Percentiles rank a stretch among this genome's conserved stretches.
Evolutionary conservation across 495 filamentous ascomycete species (phyloP).

Genomic region (Aspergillus ellipticus): DNA sequence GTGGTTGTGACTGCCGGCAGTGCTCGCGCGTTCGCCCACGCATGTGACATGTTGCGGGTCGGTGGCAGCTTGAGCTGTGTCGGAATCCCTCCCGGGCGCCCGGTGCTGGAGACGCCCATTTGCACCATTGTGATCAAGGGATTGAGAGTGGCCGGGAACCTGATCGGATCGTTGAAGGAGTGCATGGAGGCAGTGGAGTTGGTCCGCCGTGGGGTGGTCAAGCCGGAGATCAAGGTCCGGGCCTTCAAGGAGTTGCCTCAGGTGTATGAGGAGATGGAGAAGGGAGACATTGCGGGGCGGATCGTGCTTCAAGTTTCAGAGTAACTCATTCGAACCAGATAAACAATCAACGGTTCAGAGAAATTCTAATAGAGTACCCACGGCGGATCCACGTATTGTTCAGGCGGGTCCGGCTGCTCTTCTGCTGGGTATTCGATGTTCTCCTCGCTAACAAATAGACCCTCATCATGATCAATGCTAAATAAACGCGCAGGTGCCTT

Average conservation of each 20-base stretch:
- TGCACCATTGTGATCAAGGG: conserved; percentile 49
- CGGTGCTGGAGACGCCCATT: conserved; percentile 43
- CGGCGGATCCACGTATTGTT: background rate
- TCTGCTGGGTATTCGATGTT: background rate
- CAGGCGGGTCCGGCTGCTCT: background rate
- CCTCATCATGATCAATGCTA: background rate
- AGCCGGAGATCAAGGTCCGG: conserved; percentile 42
- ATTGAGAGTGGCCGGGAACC: conserved; percentile 41
- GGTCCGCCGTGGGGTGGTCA: conserved; percentile 43
- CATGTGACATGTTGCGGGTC: conserved; percentile 48
- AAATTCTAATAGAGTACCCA: background rate
- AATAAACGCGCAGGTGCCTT: conserved; percentile 23
- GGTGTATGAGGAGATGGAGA: conserved; percentile 48
- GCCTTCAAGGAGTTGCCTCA: conserved; percentile 40
- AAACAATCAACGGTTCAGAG: background rate
- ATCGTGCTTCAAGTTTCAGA: conserved; percentile 35
- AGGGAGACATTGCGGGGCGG: conserved; percentile 39
- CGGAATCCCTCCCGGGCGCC: conserved; percentile 43
- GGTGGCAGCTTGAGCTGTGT: conserved; percentile 49
- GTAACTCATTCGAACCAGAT: conserved; percentile 1
- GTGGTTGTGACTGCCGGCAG: conserved; percentile 43
- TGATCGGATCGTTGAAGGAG: conserved; percentile 49
- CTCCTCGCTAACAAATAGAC: background rate
- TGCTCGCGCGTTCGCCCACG: conserved; percentile 43
- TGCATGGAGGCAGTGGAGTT: conserved; percentile 50